These are phyloP conservation scores for Ceriops zippeliana DNA, from an alignment of 345 rosid species.

Conservation along the genomic window DNA sequence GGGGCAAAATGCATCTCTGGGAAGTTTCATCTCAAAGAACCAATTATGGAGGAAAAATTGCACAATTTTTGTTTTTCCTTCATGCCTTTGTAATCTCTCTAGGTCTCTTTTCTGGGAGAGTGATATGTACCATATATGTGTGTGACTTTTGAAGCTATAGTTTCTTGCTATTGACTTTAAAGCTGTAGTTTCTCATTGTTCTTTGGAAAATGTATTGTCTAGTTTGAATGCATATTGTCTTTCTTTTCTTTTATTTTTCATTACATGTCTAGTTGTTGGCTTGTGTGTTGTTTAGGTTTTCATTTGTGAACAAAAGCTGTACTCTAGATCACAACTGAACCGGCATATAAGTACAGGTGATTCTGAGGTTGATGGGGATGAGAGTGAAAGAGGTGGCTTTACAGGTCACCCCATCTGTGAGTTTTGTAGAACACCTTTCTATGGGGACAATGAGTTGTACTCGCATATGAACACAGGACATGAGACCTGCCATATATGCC, in stretches of 20 bases:
- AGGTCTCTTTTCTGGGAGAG: too few relatives aligned
- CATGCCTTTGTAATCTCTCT: too few relatives aligned
- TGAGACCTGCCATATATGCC: conserved; percentile 89
- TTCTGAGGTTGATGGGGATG: conserved; percentile 92
- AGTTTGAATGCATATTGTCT: too few relatives aligned
- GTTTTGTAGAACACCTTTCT: conserved; percentile 79
- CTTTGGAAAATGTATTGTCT: too few relatives aligned
- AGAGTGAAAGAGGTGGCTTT: conserved; percentile 96
- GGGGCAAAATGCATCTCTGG: too few relatives aligned
- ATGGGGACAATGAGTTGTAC: conserved; percentile 91
- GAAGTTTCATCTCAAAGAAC: too few relatives aligned
- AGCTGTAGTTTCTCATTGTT: too few relatives aligned
- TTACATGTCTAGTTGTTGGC: conserved; percentile 1
- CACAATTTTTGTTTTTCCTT: too few relatives aligned
- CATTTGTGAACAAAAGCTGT: conserved; percentile 88
- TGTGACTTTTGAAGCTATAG: too few relatives aligned
- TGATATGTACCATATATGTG: too few relatives aligned
- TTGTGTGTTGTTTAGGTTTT: conserved; percentile 52
- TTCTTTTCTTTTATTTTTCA: background rate
- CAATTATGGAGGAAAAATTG: too few relatives aligned
- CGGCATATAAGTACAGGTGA: conserved; percentile 86
- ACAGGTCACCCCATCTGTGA: conserved; percentile 92
- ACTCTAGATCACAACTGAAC: conserved; percentile 71
- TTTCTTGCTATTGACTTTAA: too few relatives aligned
- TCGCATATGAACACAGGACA: conserved; percentile 91